These are phyloP conservation scores for Pholiota molesta DNA, from an alignment of 768 basidiomycete species.

Conservation along the genomic window DNA sequence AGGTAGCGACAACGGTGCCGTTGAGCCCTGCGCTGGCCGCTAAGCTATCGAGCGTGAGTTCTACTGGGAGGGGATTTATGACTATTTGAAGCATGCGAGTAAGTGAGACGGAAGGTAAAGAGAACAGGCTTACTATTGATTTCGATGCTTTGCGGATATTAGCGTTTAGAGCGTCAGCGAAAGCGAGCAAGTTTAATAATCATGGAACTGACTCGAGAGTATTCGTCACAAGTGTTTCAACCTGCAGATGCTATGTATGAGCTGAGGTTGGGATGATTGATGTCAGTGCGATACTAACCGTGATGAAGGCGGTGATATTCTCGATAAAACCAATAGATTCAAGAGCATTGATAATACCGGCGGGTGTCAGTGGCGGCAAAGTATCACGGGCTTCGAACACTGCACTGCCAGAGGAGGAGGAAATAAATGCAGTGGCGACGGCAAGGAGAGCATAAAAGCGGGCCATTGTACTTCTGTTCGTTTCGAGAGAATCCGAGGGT, in stretches of 20 bases:
- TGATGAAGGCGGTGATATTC: slow-evolving; percentile 40
- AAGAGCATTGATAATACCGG: not conserved
- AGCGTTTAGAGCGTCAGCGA: not conserved
- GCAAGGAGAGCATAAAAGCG: not conserved
- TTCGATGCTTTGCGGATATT: not conserved
- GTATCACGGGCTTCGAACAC: not conserved
- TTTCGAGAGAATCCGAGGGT: too few species aligned
- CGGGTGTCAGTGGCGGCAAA: too few species aligned
- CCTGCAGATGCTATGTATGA: not conserved
- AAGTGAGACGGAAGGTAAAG: not conserved
- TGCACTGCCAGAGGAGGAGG: not conserved
- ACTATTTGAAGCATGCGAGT: not conserved
- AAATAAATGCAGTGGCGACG: not conserved
- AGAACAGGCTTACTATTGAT: not conserved
- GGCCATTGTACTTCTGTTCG: too few species aligned
- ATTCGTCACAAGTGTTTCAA: not conserved
- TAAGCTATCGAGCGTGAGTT: not conserved
- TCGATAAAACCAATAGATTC: slow-evolving; percentile 6
- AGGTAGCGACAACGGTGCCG: not conserved
- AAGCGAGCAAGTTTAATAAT: not conserved
- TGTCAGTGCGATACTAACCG: slow-evolving; percentile 28
- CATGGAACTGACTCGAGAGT: not conserved
- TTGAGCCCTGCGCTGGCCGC: not conserved
- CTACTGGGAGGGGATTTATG: not conserved
- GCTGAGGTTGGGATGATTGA: not conserved